Conservation (phyloP, 2,329 filamentous ascomycete species). For the Alternaria arbusti region DNA sequence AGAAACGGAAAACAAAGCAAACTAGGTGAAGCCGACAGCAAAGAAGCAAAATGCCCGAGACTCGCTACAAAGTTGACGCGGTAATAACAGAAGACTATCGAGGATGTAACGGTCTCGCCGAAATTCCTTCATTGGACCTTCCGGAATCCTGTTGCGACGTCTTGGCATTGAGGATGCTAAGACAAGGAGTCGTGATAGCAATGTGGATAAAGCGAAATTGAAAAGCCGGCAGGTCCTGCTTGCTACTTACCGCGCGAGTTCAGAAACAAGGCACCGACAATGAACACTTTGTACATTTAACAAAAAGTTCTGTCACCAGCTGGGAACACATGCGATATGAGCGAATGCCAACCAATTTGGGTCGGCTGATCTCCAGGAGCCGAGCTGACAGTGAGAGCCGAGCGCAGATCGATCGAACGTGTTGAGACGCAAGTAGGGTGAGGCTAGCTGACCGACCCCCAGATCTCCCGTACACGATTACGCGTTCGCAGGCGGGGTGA, state of each 20-base stretch:
- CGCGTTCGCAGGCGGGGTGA: constrained; percentile 23
- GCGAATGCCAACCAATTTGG: constrained; percentile 2
- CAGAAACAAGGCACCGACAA: not conserved
- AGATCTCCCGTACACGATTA: constrained; percentile 13
- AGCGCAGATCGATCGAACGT: constrained; percentile 12
- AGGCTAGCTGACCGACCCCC: constrained; percentile 10
- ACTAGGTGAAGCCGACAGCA: not conserved
- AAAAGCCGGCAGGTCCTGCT: not conserved
- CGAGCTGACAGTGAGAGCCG: constrained; percentile 2
- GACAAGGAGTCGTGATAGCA: constrained; percentile 3
- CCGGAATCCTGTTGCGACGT: not conserved
- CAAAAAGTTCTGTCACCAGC: constrained; percentile 1
- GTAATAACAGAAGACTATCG: not conserved
- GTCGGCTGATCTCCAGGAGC: not conserved
- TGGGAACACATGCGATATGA: not conserved
- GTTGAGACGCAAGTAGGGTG: constrained; percentile 23
- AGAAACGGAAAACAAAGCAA: not conserved
- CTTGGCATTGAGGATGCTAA: constrained; percentile 2
- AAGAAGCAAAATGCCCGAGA: constrained; percentile 7
- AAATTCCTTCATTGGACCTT: not conserved
- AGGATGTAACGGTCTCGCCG: constrained; percentile 7
- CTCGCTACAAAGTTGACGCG: not conserved
- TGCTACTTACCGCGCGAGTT: not conserved
- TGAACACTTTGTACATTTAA: not conserved
- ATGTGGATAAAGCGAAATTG: constrained; percentile 4